Conservation (phyloP, 768 basidiomycete species). For the Leccinum uliginosum region DNA sequence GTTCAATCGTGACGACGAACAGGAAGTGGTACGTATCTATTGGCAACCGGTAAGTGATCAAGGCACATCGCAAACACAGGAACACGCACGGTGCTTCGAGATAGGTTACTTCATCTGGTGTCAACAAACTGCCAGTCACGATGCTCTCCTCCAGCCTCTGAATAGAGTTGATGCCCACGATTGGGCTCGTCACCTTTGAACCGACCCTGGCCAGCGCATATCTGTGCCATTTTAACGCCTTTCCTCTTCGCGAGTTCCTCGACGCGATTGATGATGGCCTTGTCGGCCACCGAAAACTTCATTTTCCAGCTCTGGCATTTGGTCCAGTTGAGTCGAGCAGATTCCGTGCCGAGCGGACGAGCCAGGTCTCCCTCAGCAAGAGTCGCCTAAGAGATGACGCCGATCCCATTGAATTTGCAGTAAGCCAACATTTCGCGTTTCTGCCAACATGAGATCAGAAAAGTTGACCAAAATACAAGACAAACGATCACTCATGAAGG, state of each 20-base stretch:
- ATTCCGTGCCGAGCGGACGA: neutral
- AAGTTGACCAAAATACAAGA: too few relatives aligned
- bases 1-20: neutral
- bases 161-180: neutral
- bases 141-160: neutral
- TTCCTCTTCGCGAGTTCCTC: neutral
- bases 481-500: neutral
- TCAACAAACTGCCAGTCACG: neutral
- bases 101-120: neutral
- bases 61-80: neutral
- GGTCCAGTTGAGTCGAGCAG: neutral
- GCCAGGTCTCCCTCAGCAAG: neutral
- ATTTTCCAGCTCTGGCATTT: neutral
- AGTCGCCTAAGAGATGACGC: neutral
- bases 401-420: neutral
- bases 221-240: neutral
- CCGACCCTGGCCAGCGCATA: neutral
- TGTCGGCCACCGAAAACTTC: neutral
- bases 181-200: neutral
- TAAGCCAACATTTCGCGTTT: neutral
- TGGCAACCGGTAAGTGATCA: neutral
- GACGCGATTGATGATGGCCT: neutral
- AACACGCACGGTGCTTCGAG: neutral
- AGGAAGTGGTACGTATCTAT: neutral
- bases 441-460: neutral